These are phyloP conservation scores for Noccaea bulbosa DNA, from an alignment of 345 rosid genomes.

Conservation along the genomic window DNA sequence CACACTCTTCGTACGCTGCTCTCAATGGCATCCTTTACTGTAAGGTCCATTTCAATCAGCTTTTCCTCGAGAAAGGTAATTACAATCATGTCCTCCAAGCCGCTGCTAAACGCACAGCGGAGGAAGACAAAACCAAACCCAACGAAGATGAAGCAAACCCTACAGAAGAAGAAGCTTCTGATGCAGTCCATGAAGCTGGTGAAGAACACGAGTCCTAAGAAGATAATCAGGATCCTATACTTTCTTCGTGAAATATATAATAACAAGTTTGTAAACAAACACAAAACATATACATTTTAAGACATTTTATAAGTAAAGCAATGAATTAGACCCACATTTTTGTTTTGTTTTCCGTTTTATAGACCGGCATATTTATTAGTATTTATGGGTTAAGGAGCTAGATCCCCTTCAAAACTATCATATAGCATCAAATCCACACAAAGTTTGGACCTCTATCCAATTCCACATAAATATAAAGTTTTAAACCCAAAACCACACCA, in stretches of 20 bases:
- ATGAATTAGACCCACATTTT: slow-evolving; percentile 4
- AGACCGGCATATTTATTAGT: slow-evolving; percentile 1
- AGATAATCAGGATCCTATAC: neutral
- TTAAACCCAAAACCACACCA: too few species aligned
- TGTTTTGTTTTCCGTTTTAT: neutral
- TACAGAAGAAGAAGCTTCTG: slow-evolving; percentile 29
- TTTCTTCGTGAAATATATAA: slow-evolving; percentile 13
- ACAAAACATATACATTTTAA: neutral
- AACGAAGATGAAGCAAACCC: slow-evolving; percentile 22
- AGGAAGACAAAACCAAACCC: slow-evolving; percentile 33
- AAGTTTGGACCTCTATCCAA: too few species aligned
- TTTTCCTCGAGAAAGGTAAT: slow-evolving; percentile 92
- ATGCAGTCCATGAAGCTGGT: slow-evolving; percentile 17
- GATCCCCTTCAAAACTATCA: too few species aligned
- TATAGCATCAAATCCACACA: too few species aligned
- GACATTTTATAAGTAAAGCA: slow-evolving; percentile 3
- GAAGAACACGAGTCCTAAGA: slow-evolving; percentile 34
- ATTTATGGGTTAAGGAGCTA: too few species aligned
- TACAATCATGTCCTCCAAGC: slow-evolving; percentile 66
- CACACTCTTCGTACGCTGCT: slow-evolving; percentile 93
- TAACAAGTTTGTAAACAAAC: neutral
- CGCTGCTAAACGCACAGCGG: slow-evolving; percentile 52
- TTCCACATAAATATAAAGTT: too few species aligned
- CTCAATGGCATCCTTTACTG: slow-evolving; percentile 88
- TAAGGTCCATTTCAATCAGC: slow-evolving; percentile 87